Conservation (phyloP, 331 rosid genomes). For the Quercus lobata region DNA sequence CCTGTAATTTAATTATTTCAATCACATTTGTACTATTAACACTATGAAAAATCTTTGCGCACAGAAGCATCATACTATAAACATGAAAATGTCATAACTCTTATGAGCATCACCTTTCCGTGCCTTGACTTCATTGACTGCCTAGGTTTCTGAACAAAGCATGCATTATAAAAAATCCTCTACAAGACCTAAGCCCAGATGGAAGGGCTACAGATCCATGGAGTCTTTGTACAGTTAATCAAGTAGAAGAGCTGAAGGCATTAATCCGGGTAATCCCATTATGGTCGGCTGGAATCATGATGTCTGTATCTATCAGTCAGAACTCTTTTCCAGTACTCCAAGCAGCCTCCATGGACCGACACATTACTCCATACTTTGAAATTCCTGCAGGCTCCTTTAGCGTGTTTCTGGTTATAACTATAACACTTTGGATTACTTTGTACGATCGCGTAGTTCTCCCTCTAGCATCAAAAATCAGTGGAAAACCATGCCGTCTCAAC, state of each 20-base stretch:
- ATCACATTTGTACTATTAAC: not conserved
- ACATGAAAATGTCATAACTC: not conserved
- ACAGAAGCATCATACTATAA: not conserved
- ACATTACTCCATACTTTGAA: slow-evolving; percentile 21
- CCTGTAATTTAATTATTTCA: not conserved
- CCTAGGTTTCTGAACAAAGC: slow-evolving; percentile 40
- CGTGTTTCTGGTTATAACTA: slow-evolving; percentile 23
- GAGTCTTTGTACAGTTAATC: slow-evolving; percentile 44
- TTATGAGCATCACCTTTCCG: not conserved
- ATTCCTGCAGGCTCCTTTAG: slow-evolving; percentile 48
- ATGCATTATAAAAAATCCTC: slow-evolving; percentile 18
- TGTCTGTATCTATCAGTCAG: slow-evolving; percentile 21
- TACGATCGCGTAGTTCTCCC: slow-evolving; percentile 45
- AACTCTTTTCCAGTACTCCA: slow-evolving; percentile 31
- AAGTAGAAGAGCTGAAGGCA: slow-evolving; percentile 45
- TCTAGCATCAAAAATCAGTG: slow-evolving; percentile 27
- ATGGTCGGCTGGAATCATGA: slow-evolving; percentile 45
- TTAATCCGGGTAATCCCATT: slow-evolving; percentile 39
- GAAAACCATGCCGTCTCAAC: slow-evolving; percentile 23
- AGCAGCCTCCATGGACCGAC: slow-evolving; percentile 45
- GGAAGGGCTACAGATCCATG: slow-evolving; percentile 37
- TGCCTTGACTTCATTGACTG: not conserved
- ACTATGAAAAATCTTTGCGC: not conserved
- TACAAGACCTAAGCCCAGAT: slow-evolving; percentile 21
- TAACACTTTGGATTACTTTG: slow-evolving; percentile 19